phyloP scores from a whole-genome alignment of 768 basidiomycete species.

The Suillus paluster region DNA sequence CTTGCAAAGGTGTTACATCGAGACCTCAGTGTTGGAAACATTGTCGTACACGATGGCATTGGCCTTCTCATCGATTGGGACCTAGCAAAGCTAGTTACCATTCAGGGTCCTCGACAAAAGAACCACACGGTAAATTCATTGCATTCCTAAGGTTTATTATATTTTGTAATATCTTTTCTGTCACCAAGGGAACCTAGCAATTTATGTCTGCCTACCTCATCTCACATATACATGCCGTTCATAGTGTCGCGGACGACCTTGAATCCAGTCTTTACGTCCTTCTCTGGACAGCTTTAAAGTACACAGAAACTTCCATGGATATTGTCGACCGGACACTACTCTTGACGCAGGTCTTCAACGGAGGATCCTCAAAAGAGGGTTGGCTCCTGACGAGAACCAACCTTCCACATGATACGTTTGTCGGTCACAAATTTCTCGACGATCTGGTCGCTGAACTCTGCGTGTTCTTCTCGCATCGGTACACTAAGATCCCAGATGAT shows the following conservation, averaged over 20 bases:
- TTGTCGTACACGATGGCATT: background rate
- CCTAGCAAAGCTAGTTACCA: background rate
- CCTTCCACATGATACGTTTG: background rate
- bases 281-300: constrained; percentile 6
- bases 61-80: constrained; percentile 11
- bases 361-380: background rate
- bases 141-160: background rate
- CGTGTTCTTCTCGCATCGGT: background rate
- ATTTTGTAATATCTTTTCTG: background rate
- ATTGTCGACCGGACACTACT: background rate
- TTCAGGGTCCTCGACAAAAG: background rate
- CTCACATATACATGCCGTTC: background rate
- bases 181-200: constrained; percentile 11
- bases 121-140: background rate
- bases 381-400: background rate
- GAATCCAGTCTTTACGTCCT: constrained; percentile 6
- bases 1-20: constrained; percentile 3
- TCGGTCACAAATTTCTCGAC: background rate
- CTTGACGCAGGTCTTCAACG: background rate
- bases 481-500: background rate
- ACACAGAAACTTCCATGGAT: background rate
- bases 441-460: background rate
- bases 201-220: background rate
- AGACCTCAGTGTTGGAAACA: constrained; percentile 7
- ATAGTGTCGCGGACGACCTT: constrained; percentile 6